phyloP scores from a whole-genome alignment of 2,329 filamentous ascomycete genomes.

The Botrytis sinoallii region DNA sequence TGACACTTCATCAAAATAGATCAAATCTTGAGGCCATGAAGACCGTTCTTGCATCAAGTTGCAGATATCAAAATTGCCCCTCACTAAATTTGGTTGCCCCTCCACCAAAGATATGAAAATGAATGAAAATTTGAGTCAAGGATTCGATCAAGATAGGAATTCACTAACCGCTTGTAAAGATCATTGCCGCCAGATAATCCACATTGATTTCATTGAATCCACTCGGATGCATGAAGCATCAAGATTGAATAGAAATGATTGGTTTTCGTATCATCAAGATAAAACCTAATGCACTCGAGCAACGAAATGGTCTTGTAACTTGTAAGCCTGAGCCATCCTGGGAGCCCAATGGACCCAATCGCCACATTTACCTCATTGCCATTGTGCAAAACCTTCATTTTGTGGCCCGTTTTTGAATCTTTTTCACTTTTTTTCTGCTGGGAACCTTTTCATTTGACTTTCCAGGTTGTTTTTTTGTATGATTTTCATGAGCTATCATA shows the following conservation, averaged over 20 bases:
- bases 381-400: background rate
- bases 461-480: background rate
- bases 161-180: background rate
- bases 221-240: background rate
- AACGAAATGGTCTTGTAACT: background rate
- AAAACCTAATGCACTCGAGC: background rate
- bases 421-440: background rate
- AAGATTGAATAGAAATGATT: background rate
- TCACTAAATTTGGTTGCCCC: constrained; percentile 8
- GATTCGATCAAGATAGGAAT: background rate
- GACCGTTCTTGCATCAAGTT: background rate
- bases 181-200: background rate
- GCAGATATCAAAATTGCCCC: constrained; percentile 2
- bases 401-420: background rate
- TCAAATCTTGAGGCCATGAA: background rate
- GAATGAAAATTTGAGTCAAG: background rate
- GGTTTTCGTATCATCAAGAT: constrained; percentile 1
- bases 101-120: constrained; percentile 3
- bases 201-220: background rate
- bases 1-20: constrained; percentile 12
- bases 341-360: constrained; percentile 2
- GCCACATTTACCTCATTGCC: constrained; percentile 3
- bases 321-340: constrained; percentile 1
- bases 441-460: background rate
- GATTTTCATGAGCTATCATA: background rate